Evolutionary conservation across 2,329 filamentous ascomycete genomes (phyloP), one percentile per base, ranked within the genome.

Genomic region (Colletotrichum truncatum): DNA sequence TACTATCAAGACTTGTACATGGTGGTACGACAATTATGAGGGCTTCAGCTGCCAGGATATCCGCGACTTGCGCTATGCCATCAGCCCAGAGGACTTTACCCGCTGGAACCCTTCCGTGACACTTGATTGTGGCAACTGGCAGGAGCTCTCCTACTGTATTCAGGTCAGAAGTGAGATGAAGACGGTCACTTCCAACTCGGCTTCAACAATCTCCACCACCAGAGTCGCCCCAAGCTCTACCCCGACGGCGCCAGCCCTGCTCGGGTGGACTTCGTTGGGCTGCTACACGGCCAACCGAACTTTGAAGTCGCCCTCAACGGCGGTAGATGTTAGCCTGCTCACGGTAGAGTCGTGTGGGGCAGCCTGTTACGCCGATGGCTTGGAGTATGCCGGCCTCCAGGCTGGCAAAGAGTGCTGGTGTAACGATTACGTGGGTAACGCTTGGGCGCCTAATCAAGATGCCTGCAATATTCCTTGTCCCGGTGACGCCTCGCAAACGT

Each of bases 381-480:
- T 76, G 63, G 68, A 52, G 6, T 80, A 78, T 67, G 80, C 79
- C 32, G 81, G 80, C 41, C 68, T 80, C 7, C 74, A 78, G 64
- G 74, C 70, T 65, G 76, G 71, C n/a, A 71, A 73, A 51, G 74
- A 81, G 68, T 81, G 79, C 67, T 80, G 79, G 69, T 83, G 81
- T 70, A 75, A 77, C 54, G 74, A 73, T 43, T 73, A 74, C 48
- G 61, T 71, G 8, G 65, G 34, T 43, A 67, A 68, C 67, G 68
- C 68, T 49, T 62, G 52, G 66, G 48, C 69, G 23, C 28, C 25
- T 25, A 67, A 71, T 46, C 56, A 36, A 53, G 67, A 60, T 55
- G 59, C 72, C 23, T 79, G 77, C 67, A 73, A 75, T 41, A 71
- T 69, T 56, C 68, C 72, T 10, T 80, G 78, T 69, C 71, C 68